phyloP scores from a whole-genome alignment of 2,329 filamentous ascomycete genomes.

The Myriosclerotinia curreyana region DNA sequence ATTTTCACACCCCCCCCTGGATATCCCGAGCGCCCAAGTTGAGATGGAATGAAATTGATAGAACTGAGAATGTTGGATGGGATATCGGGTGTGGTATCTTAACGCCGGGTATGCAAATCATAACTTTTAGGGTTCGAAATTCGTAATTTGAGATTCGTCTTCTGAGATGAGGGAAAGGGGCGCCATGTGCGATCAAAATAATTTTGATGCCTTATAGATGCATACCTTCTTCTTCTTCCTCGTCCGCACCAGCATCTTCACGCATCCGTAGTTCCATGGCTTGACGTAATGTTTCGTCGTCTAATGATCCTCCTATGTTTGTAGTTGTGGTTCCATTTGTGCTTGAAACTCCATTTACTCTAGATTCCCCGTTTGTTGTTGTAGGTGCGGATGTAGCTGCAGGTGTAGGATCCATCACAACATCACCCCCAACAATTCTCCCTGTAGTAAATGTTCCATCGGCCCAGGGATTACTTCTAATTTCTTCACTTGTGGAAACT shows the following conservation, averaged over 20 bases:
- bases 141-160: background rate
- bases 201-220: conserved; percentile 49
- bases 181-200: background rate
- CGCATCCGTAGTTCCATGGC: conserved; percentile 55
- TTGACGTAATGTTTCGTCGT: conserved; percentile 57
- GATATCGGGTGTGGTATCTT: no score
- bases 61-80: no score
- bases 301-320: conserved; percentile 47
- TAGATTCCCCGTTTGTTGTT: conserved; percentile 1
- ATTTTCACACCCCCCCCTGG: no score
- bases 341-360: conserved; percentile 18
- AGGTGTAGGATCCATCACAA: conserved; percentile 44
- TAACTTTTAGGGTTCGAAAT: background rate
- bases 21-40: no score
- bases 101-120: no score
- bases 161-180: background rate
- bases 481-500: conserved; percentile 25
- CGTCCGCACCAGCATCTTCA: conserved; percentile 44
- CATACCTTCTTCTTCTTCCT: conserved; percentile 59
- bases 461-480: conserved; percentile 48
- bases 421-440: conserved; percentile 50
- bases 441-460: conserved; percentile 64
- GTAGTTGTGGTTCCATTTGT: conserved; percentile 21
- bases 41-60: no score
- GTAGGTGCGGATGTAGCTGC: conserved; percentile 10